Conservation (phyloP, 2,329 filamentous ascomycete species). For the Fusarium sp. region DNA sequence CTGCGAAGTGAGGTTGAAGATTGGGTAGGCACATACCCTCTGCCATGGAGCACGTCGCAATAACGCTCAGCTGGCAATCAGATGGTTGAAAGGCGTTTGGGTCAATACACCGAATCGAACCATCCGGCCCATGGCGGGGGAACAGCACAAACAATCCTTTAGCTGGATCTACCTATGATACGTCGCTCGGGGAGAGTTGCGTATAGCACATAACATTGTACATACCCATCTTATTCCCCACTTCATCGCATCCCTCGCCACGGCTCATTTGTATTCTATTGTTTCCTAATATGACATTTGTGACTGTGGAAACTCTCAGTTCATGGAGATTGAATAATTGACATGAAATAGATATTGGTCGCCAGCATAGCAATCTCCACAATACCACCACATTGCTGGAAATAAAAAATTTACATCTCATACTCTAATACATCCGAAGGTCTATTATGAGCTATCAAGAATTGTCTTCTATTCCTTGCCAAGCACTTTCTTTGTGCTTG, state of each 20-base stretch:
- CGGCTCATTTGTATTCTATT: background rate
- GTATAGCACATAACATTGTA: background rate
- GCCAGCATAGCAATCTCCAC: background rate
- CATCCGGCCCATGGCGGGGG: background rate
- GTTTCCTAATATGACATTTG: conserved; percentile 3
- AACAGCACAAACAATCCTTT: background rate
- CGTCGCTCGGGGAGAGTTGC: background rate
- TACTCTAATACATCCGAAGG: background rate
- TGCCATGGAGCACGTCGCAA: conserved; percentile 70
- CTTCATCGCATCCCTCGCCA: background rate
- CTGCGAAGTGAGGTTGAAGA: conserved; percentile 80
- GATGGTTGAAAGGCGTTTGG: background rate
- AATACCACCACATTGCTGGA: background rate
- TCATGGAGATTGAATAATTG: conserved; percentile 5
- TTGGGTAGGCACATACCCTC: conserved; percentile 79
- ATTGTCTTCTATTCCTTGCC: conserved; percentile 12
- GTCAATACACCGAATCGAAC: background rate
- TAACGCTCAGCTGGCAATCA: conserved; percentile 26
- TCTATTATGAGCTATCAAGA: background rate
- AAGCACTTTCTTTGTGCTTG: conserved; percentile 43
- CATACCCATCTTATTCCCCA: background rate
- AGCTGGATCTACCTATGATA: background rate
- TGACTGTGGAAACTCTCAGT: background rate
- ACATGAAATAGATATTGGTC: conserved; percentile 6
- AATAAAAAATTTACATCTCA: background rate